Evolutionary conservation across 2,329 filamentous ascomycete species (phyloP).

Genomic region (Venturia aucupariae): DNA sequence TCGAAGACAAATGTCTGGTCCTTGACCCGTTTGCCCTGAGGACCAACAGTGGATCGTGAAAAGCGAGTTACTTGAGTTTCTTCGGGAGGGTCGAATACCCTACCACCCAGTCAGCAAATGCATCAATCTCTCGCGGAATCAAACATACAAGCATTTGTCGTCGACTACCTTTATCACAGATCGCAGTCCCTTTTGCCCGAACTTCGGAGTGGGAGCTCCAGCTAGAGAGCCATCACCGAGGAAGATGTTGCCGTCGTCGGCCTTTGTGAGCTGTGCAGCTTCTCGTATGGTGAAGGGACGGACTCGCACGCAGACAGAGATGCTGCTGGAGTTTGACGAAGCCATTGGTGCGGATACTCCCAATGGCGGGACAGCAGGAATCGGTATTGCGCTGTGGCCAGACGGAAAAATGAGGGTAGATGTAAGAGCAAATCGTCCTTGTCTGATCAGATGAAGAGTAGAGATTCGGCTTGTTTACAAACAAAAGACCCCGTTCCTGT

Average conservation of each 20-base stretch:
- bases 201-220: constrained; percentile 72
- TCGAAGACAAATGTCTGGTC: constrained; percentile 98
- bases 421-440: neutral
- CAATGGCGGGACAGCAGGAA: neutral
- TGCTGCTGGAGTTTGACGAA: constrained; percentile 7
- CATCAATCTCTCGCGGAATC: neutral
- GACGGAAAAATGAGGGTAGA: neutral
- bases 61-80: constrained; percentile 87
- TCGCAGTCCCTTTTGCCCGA: constrained; percentile 76
- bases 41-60: constrained; percentile 66
- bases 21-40: constrained; percentile 81
- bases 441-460: neutral
- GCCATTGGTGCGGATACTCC: neutral
- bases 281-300: constrained; percentile 74
- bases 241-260: constrained; percentile 81
- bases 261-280: constrained; percentile 75
- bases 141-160: constrained; percentile 79
- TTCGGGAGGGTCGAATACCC: constrained; percentile 94
- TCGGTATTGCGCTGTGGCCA: neutral
- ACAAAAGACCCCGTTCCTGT: neutral
- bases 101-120: constrained; percentile 31
- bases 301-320: constrained; percentile 29
- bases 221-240: constrained; percentile 95
- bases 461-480: neutral
- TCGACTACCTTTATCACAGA: constrained; percentile 95